phyloP scores from a whole-genome alignment of 225 moss, liverwort and hornwort species.

The Pleurozium schreberi region DNA sequence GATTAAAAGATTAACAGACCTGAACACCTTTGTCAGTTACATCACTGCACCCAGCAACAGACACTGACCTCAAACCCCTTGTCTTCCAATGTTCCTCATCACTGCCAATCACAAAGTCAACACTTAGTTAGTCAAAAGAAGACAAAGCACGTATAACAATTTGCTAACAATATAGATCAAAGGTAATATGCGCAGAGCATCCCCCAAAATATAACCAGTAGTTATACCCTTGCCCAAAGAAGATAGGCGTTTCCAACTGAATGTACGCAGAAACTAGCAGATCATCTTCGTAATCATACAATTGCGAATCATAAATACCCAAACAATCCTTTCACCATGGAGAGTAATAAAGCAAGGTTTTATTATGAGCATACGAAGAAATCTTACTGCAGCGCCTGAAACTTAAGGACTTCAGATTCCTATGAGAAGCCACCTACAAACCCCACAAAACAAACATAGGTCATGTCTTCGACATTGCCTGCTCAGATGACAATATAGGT shows the following conservation, averaged over 20 bases:
- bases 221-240: slow-evolving; percentile 25
- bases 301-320: background rate
- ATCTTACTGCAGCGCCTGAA: slow-evolving; percentile 94
- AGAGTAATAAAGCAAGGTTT: background rate
- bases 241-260: slow-evolving; percentile 23
- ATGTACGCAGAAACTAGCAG: background rate
- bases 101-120: slow-evolving; percentile 14
- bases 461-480: background rate
- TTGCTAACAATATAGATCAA: background rate
- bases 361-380: background rate
- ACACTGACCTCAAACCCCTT: slow-evolving; percentile 61
- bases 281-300: background rate
- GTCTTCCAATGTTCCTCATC: slow-evolving; percentile 39
- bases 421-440: slow-evolving; percentile 74
- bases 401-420: slow-evolving; percentile 68
- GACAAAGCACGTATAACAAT: background rate
- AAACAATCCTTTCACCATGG: background rate
- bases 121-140: background rate
- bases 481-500: background rate
- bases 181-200: background rate
- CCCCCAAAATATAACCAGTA: background rate
- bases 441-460: slow-evolving; percentile 15
- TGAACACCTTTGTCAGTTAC: slow-evolving; percentile 88
- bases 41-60: slow-evolving; percentile 69
- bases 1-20: slow-evolving; percentile 15